Base-by-base conservation (phyloP, 2,329 filamentous ascomycete species). In the Stemphylium beticola region DNA sequence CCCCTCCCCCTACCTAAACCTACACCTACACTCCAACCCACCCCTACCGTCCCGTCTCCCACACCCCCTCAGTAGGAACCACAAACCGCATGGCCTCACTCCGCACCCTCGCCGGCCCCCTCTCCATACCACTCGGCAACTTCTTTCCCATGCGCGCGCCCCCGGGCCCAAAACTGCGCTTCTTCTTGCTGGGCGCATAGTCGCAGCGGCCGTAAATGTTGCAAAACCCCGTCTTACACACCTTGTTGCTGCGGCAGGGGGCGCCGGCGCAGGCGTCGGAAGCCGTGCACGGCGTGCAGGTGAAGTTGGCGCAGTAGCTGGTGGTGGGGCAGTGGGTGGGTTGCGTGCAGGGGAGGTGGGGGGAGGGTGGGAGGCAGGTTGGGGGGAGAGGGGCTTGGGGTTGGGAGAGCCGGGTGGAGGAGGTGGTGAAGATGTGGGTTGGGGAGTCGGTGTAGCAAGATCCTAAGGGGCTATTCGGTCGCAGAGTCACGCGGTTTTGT, bases 161-260 rank as follows among this genome's bases (percentile, higher is more conserved):
- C 0, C 70, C 68, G 0, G 67, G 67, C 0, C 71, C 70, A n/a
- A 47, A 47, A 5, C 54, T 12, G 10, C 61, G 49, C 56, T 72
- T 65, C 49, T 50, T 51, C 0, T 60, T 11, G 6, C 17, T 17
- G 1, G n/a, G 60, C 0, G 64, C 45, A 20, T 72, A 72, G 54
- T 74, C 71, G 32, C 72, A 75, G 0, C 62, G 55, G 0, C 66
- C 71, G 31, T 67, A 48, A 1, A 43, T 41, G 17, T 74, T 75
- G 32, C 72, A 75, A 41, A 62, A 69, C 0, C 71, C 71, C 0
- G 71, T 74, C 46, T 70, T 72, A 33, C 72, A 74, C n/a, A 55
- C 61, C 29, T 67, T 65, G 33, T 64, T 68, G 24, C 55, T 65
- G 29, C 55, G 62, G 54, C 72, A 75, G 0, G 42, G 46, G 0